Conservation (phyloP, 306 rosid species). For the Castanopsis chinensis region DNA sequence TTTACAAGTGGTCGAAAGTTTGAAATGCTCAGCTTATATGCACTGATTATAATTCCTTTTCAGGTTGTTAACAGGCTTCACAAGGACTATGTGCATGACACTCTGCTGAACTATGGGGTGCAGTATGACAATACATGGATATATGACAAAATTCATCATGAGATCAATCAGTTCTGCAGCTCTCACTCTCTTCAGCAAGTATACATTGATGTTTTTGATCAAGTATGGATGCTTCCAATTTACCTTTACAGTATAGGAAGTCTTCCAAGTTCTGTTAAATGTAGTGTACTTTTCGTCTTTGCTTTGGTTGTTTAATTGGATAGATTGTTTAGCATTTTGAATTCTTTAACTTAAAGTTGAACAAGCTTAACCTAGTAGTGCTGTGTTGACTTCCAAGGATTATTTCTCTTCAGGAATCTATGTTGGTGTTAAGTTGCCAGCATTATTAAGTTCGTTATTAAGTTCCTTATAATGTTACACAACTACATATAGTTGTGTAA, state of each 20-base stretch:
- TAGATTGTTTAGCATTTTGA: conserved; percentile 12
- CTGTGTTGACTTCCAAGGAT: no score
- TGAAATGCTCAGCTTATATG: neutral
- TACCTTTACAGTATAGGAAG: neutral
- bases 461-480: no score
- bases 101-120: conserved; percentile 80
- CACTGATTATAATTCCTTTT: conserved; percentile 16
- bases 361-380: no score
- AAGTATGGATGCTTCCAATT: conserved; percentile 30
- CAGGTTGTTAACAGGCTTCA: conserved; percentile 86
- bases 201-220: conserved; percentile 91
- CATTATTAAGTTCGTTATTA: no score
- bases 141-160: conserved; percentile 93
- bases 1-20: neutral
- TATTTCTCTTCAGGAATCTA: no score
- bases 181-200: conserved; percentile 86
- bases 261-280: neutral
- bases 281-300: neutral
- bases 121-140: conserved; percentile 92
- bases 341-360: no score
- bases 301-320: neutral
- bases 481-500: no score
- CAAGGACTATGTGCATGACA: conserved; percentile 73
- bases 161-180: conserved; percentile 91
- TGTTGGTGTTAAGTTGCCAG: no score